Base-by-base conservation (phyloP, 768 basidiomycete species). In the Lactarius quietus region DNA sequence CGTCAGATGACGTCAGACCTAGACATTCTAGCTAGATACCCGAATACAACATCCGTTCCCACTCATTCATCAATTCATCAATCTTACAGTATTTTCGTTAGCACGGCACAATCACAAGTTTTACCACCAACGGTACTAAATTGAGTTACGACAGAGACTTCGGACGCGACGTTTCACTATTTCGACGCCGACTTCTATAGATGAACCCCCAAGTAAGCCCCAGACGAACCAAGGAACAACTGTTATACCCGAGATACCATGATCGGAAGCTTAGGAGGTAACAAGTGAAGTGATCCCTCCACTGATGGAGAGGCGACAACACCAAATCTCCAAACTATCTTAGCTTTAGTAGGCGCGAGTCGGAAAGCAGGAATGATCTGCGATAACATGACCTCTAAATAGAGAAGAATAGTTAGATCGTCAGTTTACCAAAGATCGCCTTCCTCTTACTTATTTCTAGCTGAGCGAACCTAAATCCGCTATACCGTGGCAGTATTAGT, bases 391-490 rank as follows among this genome's bases (percentile, higher is more conserved):
- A 51, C 26, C 12, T 48, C 45, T 48, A 48, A 48, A 26, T n/a
- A 26, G 15, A 51, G 48, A 26, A 48, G 23, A 14, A 14, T 14
- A 28, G 48, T 51, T 14, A 51, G 48, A 51, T 26, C 5, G 45
- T 23, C 6, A 26, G 14, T 10, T 26, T 28, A 14, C 15, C 14
- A 2, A 15, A 23, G 10, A 12, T 15, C 45, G 12, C 10, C 48
- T 26, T 26, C 7, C 48, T 26, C 48, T 26, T 28, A 77, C 78
- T 79, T 72, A 78, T 78, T 64, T 78, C 77, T 29, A 79, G 69
- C 59, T 77, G 74, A 1, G 77, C 74, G 62, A 77, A 78, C 60
- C 79, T 78, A 72, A 78, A 80, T 55, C 78, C 78, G 36, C 75
- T 76, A 63, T 8, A 33, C n/a, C n/a, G 18, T 38, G 9, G n/a